Evolutionary conservation across 1,284 basidiomycete genomes (phyloP), one percentile per base, ranked within the genome.

Genomic region (Apiotrichum domesticum): DNA sequence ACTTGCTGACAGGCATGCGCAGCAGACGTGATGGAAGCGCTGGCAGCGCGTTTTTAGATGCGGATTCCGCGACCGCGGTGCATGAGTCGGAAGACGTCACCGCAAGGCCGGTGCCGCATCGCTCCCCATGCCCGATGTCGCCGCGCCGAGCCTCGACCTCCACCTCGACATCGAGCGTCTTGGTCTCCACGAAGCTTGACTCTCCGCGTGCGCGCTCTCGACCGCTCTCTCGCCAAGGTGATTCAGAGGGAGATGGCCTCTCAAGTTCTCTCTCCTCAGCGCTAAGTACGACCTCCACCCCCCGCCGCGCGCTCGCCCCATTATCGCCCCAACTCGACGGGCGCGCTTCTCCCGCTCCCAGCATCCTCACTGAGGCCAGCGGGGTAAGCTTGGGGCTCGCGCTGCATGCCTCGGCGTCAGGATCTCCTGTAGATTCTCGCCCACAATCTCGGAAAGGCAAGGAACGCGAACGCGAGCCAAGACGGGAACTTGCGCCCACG

Each of bases 391-490:
- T 21, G 21, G 21, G 21, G 21, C 21, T 21, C 21, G 21, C 21
- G 21, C 21, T 21, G 21, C 21, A 21, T 21, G 21, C 21, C 21
- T 39, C 52, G 29, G 15, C 52, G 9, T 21, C 35, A 2, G 29
- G 32, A 0, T 48, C 52, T 32, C 45, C 46, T 1, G 3, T 45
- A 3, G 39, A 37, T 7, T 40, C 46, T 3, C 45, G 39, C 40
- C 2, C 15, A 3, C 32, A 13, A 6, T 52, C 52, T 13, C 42
- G 54, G 10, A 56, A 56, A 55, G 55, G 58, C 40, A 60, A 60
- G 45, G 58, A 60, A 15, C 51, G 58, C 10, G 58, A 47, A 13
- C 21, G 15, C 45, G 51, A 55, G 21, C 21, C 21, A 21, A 21
- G 21, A 21, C 21, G 21, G 21, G 21, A 21, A 21, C 21, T 21